Evolutionary conservation across 2,329 filamentous ascomycete genomes (phyloP).

Genomic region (Laburnicola sp.): DNA sequence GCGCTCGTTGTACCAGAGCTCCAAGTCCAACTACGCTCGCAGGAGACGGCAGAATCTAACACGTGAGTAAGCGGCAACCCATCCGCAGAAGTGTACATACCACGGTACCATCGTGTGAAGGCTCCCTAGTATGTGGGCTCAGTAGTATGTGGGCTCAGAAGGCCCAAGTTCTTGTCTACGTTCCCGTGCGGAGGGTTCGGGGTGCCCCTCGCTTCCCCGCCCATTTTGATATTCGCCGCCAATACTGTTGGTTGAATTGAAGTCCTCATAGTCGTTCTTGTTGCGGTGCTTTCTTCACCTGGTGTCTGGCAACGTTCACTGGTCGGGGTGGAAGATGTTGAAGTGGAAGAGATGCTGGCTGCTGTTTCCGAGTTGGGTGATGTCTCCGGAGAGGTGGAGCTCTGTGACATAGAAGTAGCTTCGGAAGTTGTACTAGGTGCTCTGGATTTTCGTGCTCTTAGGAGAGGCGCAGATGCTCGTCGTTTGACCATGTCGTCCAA

Average conservation of each 20-base stretch:
- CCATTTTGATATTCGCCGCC: neutral
- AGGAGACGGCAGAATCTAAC: neutral
- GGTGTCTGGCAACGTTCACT: neutral
- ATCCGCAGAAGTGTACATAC: neutral
- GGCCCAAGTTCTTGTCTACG: neutral
- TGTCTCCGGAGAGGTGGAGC: neutral
- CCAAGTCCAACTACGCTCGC: neutral
- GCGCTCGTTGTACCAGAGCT: neutral
- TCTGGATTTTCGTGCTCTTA: neutral
- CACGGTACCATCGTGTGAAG: conserved; percentile 1
- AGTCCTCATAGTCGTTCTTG: neutral
- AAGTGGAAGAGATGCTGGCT: neutral
- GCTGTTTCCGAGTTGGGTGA: neutral
- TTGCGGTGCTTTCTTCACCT: neutral
- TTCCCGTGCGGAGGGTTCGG: neutral
- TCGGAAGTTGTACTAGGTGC: neutral
- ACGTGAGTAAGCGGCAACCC: neutral
- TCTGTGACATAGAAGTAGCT: neutral
- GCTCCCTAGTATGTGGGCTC: neutral
- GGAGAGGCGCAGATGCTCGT: neutral
- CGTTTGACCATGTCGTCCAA: neutral
- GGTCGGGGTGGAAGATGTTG: neutral
- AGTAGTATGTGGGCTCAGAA: neutral
- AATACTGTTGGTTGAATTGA: neutral
- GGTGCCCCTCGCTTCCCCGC: neutral